Base-by-base conservation (phyloP, 352 stramenopile genomes). In the Thalassiosira livingstoniorum region DNA sequence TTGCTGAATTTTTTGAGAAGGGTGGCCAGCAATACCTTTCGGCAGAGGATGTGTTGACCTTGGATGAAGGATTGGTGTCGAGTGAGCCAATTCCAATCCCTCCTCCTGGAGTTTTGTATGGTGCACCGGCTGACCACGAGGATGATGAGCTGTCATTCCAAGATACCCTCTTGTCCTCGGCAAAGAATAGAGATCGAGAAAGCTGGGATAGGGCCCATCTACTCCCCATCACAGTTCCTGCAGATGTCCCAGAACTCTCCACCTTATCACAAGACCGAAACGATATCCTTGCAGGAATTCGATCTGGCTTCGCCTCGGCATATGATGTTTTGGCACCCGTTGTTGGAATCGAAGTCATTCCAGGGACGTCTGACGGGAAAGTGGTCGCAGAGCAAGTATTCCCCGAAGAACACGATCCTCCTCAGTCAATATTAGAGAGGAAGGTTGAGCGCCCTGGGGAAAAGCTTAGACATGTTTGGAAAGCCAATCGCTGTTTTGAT, bases 1-100 rank as follows among this genome's bases (percentile, higher is more conserved):
- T 92, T 13, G 86, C 88, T 27, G 43, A 91, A 29, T 93, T 90
- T 54, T 95, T 94, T 75, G 65, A 89, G 65, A 81, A 77, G 3
- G 91, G 91, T 25, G 91, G 91, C 51, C 87, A 93, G 61, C 89
- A 92, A 76, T 95, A 92, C 67, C 66, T 91, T 13, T 95, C 92
- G 67, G 67, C 85, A 11, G 90, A 95, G 80, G 90, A 95, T 75
- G 66, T 92, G 4, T 71, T 94, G 13, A 91, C 83, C 51, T 81
- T 90, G 13, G 75, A 93, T 73, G 60, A 92, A 61, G 87, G 76
- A 27, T 65, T 83, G 11, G 55, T 71, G 37, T 68, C 69, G 15
- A 69, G 43, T 35, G 76, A 80, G n/a, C 29, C 77, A 25, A 75
- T 94, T 25, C 47, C 70, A n/a, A 87, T 94, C 11, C 90, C 90